Base-by-base conservation (phyloP, 257 asterid species). In the Fraxinus pennsylvanica region DNA sequence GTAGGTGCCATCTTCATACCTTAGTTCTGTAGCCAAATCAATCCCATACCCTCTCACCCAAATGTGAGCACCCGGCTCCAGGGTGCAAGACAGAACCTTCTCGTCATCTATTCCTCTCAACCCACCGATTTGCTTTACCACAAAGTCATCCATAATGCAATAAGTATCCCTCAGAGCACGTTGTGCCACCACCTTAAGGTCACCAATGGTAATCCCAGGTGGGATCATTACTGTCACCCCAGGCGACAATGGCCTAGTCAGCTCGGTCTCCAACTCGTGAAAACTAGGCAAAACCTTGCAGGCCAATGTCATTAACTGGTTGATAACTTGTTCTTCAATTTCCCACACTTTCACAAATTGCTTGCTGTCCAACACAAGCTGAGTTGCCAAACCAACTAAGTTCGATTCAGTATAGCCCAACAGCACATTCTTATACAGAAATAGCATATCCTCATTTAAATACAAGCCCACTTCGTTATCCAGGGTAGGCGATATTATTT, bases 11-110 rank as follows among this genome's bases (percentile, higher is more conserved):
- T 86, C 97, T 85, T 94, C 92, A 39, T 92, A 89, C 82, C 90
- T 90, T 66, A 91, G 77, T 32, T 77, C 45, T 3, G 97, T 88
- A 36, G 29, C 71, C 81, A 91, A 83, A 78, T 92, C 90, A 68
- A 94, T 75, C 41, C 93, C 92, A 15, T 77, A 35, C 32, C 97
- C 98, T 82, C 97, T 88, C 71, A 94, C 91, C 96, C 96, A 94
- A 71, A 94, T 89, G 63, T 79, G 82, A 5, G 73, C 79, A 22
- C 88, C 93, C 2, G 84, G 80, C 75, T 86, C 82, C 9, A 89
- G 61, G 3, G 73, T 19, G 14, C 77, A 35, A 71, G 81, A 67
- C 45, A 92, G 43, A 57, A 86, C 83, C 86, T 74, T 79, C 12
- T 85, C 87, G 30, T 87, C 91, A 21, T 91, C 92, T 7, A 90